Conservation (phyloP, 805 yeast genomes). For the Ogataea pini region DNA sequence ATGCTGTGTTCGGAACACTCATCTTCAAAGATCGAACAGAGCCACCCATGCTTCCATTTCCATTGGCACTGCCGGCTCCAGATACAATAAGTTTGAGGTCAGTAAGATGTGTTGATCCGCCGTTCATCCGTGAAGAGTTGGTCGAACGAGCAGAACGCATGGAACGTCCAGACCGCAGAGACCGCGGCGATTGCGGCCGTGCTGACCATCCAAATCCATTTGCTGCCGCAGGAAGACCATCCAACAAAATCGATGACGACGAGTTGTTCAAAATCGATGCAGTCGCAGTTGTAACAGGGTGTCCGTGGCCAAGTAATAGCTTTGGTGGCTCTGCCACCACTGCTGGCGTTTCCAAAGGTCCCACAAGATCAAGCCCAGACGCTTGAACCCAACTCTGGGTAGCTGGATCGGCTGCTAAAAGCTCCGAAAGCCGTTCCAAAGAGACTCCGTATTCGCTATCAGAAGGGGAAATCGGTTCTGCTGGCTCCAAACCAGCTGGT, state of each 20-base stretch:
- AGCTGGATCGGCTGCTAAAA: conserved; percentile 10
- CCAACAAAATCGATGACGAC: conserved; percentile 18
- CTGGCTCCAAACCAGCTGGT: conserved; percentile 6
- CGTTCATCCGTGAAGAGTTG: conserved; percentile 16
- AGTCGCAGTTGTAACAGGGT: conserved; percentile 19
- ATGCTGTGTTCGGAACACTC: conserved; percentile 11
- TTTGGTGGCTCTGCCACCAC: conserved; percentile 21
- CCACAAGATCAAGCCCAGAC: conserved; percentile 13
- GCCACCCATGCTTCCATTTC: conserved; percentile 4
- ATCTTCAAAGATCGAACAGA: conserved; percentile 10
- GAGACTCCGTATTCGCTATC: conserved; percentile 4
- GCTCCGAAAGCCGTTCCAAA: conserved; percentile 7
- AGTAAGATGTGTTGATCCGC: conserved; percentile 37
- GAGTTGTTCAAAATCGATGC: conserved; percentile 23
- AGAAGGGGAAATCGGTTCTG: neutral
- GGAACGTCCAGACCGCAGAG: neutral
- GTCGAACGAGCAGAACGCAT: conserved; percentile 12
- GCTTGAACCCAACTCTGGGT: conserved; percentile 19
- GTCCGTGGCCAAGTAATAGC: conserved; percentile 19
- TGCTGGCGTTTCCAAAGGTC: conserved; percentile 10
- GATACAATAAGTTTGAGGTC: conserved; percentile 39
- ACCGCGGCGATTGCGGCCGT: neutral
- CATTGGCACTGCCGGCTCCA: conserved; percentile 1
- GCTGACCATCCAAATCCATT: conserved; percentile 13
- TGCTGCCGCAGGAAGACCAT: conserved; percentile 10